Evolutionary conservation across 1,284 basidiomycete species (phyloP).

Genomic region (Ustilago bromivora): DNA sequence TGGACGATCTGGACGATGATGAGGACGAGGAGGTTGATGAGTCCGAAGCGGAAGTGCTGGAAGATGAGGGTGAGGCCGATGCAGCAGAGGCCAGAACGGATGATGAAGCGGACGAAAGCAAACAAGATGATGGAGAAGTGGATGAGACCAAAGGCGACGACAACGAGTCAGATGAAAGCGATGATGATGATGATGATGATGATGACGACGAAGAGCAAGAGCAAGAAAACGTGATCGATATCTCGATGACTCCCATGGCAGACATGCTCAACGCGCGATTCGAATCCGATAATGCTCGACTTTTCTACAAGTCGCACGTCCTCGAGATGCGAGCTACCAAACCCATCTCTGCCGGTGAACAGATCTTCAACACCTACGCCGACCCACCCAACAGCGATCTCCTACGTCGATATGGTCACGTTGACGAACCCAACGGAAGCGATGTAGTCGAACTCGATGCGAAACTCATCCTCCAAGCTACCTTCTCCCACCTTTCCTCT

Average conservation of each 20-base stretch:
- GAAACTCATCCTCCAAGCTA: constrained; percentile 77
- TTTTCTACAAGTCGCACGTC: constrained; percentile 81
- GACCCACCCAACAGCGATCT: constrained; percentile 95
- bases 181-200: constrained; percentile 24
- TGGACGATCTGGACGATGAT: constrained; percentile 61
- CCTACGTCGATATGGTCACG: constrained; percentile 90
- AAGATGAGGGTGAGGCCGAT: constrained; percentile 51
- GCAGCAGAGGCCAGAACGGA: constrained; percentile 15
- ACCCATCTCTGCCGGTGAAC: constrained; percentile 81
- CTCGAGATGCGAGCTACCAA: constrained; percentile 86
- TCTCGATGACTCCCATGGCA: constrained; percentile 96
- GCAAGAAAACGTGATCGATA: constrained; percentile 73
- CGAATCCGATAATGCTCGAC: constrained; percentile 73
- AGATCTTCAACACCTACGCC: constrained; percentile 94
- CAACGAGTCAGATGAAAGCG: constrained; percentile 11
- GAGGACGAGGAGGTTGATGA: constrained; percentile 45
- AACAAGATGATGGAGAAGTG: constrained; percentile 14
- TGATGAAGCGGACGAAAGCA: constrained; percentile 9
- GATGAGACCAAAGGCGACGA: constrained; percentile 28
- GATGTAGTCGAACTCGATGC: constrained; percentile 89
- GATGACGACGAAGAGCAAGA: constrained; percentile 56
- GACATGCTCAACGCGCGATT: constrained; percentile 76
- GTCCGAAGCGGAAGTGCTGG: constrained; percentile 47
- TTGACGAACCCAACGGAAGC: constrained; percentile 88
- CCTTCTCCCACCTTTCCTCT: constrained; percentile 12